Conservation (phyloP, 2,329 filamentous ascomycete species). For the Colletotrichum trifolii region DNA sequence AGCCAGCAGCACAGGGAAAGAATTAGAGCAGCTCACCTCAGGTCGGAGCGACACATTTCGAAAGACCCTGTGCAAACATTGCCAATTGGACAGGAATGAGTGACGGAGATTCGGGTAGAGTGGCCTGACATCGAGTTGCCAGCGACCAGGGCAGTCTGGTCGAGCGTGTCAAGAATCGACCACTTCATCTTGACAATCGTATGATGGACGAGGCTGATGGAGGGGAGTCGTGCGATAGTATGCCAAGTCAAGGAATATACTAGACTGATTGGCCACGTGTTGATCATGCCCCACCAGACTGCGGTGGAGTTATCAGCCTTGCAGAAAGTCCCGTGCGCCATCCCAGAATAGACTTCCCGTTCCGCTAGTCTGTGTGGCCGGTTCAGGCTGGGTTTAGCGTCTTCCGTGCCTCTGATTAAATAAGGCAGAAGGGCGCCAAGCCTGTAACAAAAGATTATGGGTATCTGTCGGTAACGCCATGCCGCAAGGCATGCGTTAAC, state of each 20-base stretch:
- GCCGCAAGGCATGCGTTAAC: too few species aligned
- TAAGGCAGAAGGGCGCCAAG: too few species aligned
- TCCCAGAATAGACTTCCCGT: conserved; percentile 35
- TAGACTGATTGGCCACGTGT: conserved; percentile 19
- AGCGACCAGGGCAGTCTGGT: conserved; percentile 34
- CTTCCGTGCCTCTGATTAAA: too few species aligned
- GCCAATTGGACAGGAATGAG: conserved; percentile 15
- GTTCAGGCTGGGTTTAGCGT: background rate
- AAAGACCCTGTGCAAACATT: conserved; percentile 23
- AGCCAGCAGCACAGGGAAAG: conserved; percentile 1
- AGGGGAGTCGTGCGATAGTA: conserved; percentile 42
- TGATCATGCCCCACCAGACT: conserved; percentile 9
- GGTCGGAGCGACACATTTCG: too few species aligned
- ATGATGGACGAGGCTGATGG: conserved; percentile 51
- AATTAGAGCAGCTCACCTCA: background rate
- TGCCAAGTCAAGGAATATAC: conserved; percentile 25
- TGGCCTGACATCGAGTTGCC: conserved; percentile 38
- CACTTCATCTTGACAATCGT: conserved; percentile 45
- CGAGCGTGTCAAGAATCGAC: conserved; percentile 36
- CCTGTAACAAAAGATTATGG: too few species aligned
- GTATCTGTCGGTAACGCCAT: too few species aligned
- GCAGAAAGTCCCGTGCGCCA: conserved; percentile 19
- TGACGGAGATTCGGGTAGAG: conserved; percentile 30
- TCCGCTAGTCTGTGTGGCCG: conserved; percentile 13
- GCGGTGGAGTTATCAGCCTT: conserved; percentile 26